These are phyloP conservation scores for Pythium sp. DNA, from an alignment of 352 stramenopile genomes.

Conservation along the genomic window DNA sequence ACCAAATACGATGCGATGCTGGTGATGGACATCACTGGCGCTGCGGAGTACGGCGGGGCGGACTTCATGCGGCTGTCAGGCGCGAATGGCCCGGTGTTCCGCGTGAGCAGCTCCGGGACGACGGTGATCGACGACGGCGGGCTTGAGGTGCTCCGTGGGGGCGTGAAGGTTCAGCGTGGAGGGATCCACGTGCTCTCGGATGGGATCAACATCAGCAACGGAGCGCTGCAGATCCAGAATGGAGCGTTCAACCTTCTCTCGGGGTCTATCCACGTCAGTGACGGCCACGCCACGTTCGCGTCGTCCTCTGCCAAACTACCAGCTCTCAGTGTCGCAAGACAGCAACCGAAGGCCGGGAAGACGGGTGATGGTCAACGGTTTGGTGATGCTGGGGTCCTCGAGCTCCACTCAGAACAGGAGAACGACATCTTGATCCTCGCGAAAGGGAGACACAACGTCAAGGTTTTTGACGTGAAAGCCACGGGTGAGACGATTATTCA, in stretches of 20 bases:
- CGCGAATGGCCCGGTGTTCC: slow-evolving; percentile 39
- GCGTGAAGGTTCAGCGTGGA: slow-evolving; percentile 51
- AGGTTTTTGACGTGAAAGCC: slow-evolving; percentile 56
- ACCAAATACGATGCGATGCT: slow-evolving; percentile 24
- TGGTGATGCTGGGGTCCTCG: slow-evolving; percentile 15
- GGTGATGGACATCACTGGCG: slow-evolving; percentile 29
- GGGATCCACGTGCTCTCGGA: slow-evolving; percentile 60
- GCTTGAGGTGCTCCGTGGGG: slow-evolving; percentile 55
- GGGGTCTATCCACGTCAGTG: slow-evolving; percentile 36
- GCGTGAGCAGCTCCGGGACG: slow-evolving; percentile 46
- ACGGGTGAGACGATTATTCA: slow-evolving; percentile 53
- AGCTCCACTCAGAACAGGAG: slow-evolving; percentile 16
- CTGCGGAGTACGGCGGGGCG: background rate
- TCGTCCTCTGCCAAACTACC: slow-evolving; percentile 3
- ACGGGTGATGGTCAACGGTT: slow-evolving; percentile 4
- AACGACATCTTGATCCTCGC: slow-evolving; percentile 30
- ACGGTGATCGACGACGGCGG: slow-evolving; percentile 57
- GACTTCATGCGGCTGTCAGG: slow-evolving; percentile 55
- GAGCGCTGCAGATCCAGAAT: slow-evolving; percentile 38
- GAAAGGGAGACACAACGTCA: slow-evolving; percentile 22
- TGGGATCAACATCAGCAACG: slow-evolving; percentile 44
- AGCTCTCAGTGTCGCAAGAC: slow-evolving; percentile 11
- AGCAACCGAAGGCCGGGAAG: slow-evolving; percentile 3
- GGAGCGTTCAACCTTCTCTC: slow-evolving; percentile 40
- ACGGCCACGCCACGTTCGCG: slow-evolving; percentile 22